Percentiles rank a stretch among this genome's conserved stretches.
Evolutionary conservation across 306 rosid species (phyloP).

Genomic region (Pyrus pyrifolia): DNA sequence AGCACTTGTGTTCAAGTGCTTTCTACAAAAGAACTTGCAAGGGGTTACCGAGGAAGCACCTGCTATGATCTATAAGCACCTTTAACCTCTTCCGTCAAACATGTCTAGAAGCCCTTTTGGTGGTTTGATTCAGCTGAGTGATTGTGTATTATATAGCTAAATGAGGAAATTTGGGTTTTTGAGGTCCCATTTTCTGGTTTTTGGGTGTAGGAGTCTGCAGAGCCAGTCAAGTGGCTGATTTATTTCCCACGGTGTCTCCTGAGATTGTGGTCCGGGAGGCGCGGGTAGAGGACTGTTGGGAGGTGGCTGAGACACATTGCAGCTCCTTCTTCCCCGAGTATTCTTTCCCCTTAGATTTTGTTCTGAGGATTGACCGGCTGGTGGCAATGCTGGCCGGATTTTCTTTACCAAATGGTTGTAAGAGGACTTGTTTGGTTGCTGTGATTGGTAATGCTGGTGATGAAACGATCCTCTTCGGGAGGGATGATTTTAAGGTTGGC

Average conservation of each 20-base stretch:
- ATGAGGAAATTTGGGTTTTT: background rate
- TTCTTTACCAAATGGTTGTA: slow-evolving; percentile 73
- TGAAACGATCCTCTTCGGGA: slow-evolving; percentile 54
- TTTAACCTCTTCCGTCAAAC: background rate
- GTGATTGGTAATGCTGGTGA: slow-evolving; percentile 54
- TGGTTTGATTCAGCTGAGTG: background rate
- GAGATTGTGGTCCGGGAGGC: slow-evolving; percentile 86
- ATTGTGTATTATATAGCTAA: background rate
- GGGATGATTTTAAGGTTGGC: slow-evolving; percentile 63
- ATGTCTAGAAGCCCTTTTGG: background rate
- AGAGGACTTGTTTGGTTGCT: slow-evolving; percentile 82
- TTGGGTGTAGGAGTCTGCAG: slow-evolving; percentile 64
- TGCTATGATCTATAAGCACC: background rate
- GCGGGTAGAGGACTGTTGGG: slow-evolving; percentile 94
- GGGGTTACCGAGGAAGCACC: background rate
- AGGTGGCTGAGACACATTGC: slow-evolving; percentile 99
- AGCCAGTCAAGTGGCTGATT: slow-evolving; percentile 81
- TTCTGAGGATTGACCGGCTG: slow-evolving; percentile 80
- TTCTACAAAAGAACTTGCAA: too few relatives aligned
- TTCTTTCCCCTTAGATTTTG: slow-evolving; percentile 78
- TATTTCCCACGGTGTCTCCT: slow-evolving; percentile 70
- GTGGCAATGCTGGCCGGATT: slow-evolving; percentile 80
- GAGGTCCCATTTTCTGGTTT: slow-evolving; percentile 14
- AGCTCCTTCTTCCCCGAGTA: slow-evolving; percentile 94
- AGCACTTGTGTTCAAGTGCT: background rate